Conservation (phyloP, 169 alveolate genomes). For the Cryptosporidium sp. region DNA sequence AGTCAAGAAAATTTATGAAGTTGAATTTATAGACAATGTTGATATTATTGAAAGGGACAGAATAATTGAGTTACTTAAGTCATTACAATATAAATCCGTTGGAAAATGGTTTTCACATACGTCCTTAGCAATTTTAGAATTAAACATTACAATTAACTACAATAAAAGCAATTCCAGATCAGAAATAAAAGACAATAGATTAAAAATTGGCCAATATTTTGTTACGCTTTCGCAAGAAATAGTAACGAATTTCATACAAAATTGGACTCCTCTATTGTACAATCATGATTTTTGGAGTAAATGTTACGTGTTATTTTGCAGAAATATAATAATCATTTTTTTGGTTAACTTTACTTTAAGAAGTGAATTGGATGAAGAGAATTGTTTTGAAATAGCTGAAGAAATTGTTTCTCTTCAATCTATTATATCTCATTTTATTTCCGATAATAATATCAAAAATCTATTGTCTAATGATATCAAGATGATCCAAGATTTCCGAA, state of each 20-base stretch:
- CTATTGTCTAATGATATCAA: slow-evolving; percentile 18
- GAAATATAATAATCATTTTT: slow-evolving; percentile 40
- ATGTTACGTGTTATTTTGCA: slow-evolving; percentile 32
- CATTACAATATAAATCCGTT: slow-evolving; percentile 43
- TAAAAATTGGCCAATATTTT: not conserved
- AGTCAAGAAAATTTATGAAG: slow-evolving; percentile 15
- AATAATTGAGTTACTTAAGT: slow-evolving; percentile 31
- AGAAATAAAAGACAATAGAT: not conserved
- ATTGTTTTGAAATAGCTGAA: slow-evolving; percentile 54
- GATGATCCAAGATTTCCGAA: slow-evolving; percentile 65
- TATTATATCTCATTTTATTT: slow-evolving; percentile 32
- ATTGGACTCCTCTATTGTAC: slow-evolving; percentile 36
- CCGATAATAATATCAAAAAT: not conserved
- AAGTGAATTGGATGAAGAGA: slow-evolving; percentile 18
- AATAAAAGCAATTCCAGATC: not conserved
- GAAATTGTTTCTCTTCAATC: slow-evolving; percentile 44
- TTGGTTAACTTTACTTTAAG: slow-evolving; percentile 31
- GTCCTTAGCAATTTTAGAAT: slow-evolving; percentile 1
- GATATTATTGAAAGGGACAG: slow-evolving; percentile 8
- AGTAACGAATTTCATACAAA: slow-evolving; percentile 14
- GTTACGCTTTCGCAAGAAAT: slow-evolving; percentile 23
- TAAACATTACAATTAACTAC: not conserved
- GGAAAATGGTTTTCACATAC: slow-evolving; percentile 52
- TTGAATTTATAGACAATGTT: not conserved
- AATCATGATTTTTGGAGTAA: slow-evolving; percentile 34